Evolutionary conservation across 768 basidiomycete genomes (phyloP), one percentile per base, ranked within the genome.

Genomic region (Calvatia gigantea): DNA sequence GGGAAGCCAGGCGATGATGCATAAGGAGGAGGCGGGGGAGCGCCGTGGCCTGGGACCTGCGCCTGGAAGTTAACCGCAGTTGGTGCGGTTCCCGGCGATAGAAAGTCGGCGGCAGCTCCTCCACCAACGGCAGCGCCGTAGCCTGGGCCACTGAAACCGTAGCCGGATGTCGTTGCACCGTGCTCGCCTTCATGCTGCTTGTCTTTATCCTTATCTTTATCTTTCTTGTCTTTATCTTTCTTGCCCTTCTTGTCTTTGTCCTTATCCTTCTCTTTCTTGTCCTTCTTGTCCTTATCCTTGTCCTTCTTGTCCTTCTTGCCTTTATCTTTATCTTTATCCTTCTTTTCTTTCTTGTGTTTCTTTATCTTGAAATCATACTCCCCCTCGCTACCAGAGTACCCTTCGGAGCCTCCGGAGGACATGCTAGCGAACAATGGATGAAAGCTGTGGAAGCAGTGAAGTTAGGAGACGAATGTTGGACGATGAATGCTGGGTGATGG

Each of bases 281-380:
- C 43, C 23, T 68, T 60, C 31, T 67, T 58, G 28, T 66, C 59
- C n/a, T 61, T 58, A 23, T 65, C 57, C 48, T 62, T 58, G 41
- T 65, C 60, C 55, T 68, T 63, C 35, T 66, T 57, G 48, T 62
- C 63, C 17, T 69, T 51, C 39, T 68, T 65, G 55, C 69, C 68
- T 33, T 64, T 39, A 32, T 68, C 59, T 57, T 64, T 61, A 35
- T 63, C 63, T 29, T 64, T 62, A 25, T 64, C 44, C 25, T 64
- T 62, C 58, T 60, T 60, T 28, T 63, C 61, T 27, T 64, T 61
- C 25, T 57, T 54, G 43, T 62, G 54, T 41, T 59, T 53, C 21
- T 60, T 54, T 43, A 51, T 56, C 45, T 44, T 28, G 12, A 29
- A 23, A 14, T 33, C 31, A 32, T 38, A 47, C 9, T 29, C 56